Conservation (phyloP, 768 basidiomycete species). For the Scleroderma citrinum region DNA sequence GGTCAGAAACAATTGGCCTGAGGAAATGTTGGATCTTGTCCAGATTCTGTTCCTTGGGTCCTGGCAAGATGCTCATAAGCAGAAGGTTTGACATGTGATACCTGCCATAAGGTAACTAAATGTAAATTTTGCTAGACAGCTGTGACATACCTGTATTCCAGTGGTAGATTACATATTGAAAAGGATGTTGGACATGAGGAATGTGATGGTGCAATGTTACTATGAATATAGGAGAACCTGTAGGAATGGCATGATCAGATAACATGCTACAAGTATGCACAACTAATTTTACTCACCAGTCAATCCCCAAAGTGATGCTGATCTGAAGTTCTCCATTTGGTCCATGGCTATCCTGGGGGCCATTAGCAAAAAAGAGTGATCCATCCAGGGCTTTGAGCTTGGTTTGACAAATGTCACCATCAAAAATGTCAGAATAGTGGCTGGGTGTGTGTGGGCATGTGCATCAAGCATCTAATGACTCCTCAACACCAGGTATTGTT, state of each 20-base stretch:
- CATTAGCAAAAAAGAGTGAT: neutral
- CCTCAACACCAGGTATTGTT: neutral
- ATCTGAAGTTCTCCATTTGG: constrained; percentile 23
- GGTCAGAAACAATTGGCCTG: neutral
- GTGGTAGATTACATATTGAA: constrained; percentile 25
- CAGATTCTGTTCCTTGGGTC: no score
- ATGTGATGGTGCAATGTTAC: constrained; percentile 23
- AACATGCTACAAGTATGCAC: neutral
- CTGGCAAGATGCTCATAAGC: neutral
- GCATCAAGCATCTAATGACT: constrained; percentile 13
- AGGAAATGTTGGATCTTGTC: no score
- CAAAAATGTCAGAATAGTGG: constrained; percentile 19
- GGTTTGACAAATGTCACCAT: constrained; percentile 20
- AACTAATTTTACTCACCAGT: constrained; percentile 21
- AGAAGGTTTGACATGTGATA: no score
- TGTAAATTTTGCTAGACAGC: no score
- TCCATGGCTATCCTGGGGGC: neutral
- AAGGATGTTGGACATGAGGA: constrained; percentile 30
- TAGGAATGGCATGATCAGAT: constrained; percentile 29
- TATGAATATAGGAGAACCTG: constrained; percentile 18
- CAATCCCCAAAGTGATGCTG: constrained; percentile 22
- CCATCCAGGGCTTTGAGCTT: constrained; percentile 21
- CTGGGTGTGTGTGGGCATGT: constrained; percentile 2
- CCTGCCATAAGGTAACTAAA: no score
- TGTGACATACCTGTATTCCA: constrained; percentile 19